Evolutionary conservation across 441 rosid genomes (phyloP).

Genomic region (Gossypium schwendimanii): DNA sequence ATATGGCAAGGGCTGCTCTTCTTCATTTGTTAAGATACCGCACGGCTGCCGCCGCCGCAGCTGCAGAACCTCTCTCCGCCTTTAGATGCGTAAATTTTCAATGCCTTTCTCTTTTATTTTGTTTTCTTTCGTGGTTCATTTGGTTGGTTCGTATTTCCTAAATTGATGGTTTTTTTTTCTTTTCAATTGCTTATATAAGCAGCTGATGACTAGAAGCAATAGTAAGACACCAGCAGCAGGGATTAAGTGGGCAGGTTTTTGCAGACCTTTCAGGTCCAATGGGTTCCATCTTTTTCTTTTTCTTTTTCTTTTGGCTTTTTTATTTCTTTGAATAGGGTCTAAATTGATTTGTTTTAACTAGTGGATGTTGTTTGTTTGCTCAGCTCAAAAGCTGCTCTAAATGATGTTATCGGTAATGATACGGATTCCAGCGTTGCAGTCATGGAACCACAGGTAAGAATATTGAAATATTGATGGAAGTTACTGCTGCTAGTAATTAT

Average conservation of each 20-base stretch:
- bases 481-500: background rate
- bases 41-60: background rate
- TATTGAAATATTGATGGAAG: background rate
- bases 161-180: background rate
- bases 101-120: background rate
- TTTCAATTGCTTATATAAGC: background rate
- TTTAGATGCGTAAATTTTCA: background rate
- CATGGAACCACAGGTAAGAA: conserved; percentile 10
- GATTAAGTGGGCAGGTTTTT: background rate
- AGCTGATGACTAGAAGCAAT: background rate
- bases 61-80: background rate
- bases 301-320: background rate
- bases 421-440: background rate
- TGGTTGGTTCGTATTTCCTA: background rate
- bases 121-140: background rate
- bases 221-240: background rate
- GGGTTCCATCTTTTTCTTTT: background rate
- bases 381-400: conserved; percentile 10
- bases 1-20: background rate
- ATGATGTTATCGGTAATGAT: conserved; percentile 6
- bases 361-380: background rate
- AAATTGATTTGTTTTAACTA: background rate
- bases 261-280: conserved; percentile 7
- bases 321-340: background rate
- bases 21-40: conserved; percentile 1